Evolutionary conservation across 2,329 filamentous ascomycete genomes (phyloP).

Genomic region (Aureobasidium sp.): DNA sequence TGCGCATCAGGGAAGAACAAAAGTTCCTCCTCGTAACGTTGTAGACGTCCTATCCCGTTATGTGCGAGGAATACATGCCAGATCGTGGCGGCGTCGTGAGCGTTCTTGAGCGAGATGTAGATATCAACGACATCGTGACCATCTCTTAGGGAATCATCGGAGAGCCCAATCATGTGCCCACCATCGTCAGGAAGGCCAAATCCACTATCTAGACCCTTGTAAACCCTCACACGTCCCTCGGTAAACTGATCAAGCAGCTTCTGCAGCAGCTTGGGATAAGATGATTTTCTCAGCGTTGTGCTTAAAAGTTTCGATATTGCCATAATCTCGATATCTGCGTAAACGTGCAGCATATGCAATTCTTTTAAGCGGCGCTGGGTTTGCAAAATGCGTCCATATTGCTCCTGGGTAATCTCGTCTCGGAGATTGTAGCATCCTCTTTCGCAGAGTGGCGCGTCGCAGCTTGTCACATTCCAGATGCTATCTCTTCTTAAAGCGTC

Average conservation of each 20-base stretch:
- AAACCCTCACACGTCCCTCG: constrained; percentile 11
- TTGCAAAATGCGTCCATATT: constrained; percentile 12
- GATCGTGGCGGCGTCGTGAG: constrained; percentile 13
- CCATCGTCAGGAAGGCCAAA: constrained; percentile 14
- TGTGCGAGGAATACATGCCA: constrained; percentile 15
- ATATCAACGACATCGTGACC: constrained; percentile 6
- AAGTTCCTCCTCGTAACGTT: constrained; percentile 14
- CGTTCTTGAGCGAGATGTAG: constrained; percentile 14
- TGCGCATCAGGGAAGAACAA: constrained; percentile 8
- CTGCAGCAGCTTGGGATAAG: constrained; percentile 9
- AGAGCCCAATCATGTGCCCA: constrained; percentile 14
- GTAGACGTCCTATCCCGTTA: constrained; percentile 12
- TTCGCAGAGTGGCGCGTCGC: constrained; percentile 10
- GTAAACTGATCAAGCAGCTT: constrained; percentile 12
- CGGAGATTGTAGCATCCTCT: constrained; percentile 12
- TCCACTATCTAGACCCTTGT: constrained; percentile 14
- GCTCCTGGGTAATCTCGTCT: constrained; percentile 12
- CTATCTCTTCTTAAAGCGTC: constrained; percentile 5
- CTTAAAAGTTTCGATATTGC: constrained; percentile 5
- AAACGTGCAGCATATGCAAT: constrained; percentile 13
- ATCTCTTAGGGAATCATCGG: background rate
- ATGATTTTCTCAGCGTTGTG: constrained; percentile 8
- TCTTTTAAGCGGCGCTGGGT: constrained; percentile 13
- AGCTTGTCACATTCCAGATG: constrained; percentile 13
- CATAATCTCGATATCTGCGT: constrained; percentile 13